These are phyloP conservation scores for Fragaria ananassa DNA, from an alignment of 306 rosid genomes.

Conservation along the genomic window DNA sequence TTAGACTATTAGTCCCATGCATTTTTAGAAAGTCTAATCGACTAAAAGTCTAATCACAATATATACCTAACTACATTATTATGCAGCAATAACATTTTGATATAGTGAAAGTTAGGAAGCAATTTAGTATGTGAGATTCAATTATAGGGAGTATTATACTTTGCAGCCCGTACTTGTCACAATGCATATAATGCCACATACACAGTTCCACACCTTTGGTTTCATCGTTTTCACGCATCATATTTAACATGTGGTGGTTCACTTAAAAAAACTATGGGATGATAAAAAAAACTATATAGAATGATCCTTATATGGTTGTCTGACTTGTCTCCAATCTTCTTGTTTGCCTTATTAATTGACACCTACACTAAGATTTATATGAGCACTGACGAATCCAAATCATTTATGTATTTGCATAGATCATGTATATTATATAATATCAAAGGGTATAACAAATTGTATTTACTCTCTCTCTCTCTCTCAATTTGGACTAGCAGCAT, in stretches of 20 bases:
- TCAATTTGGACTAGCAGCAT: too few species aligned
- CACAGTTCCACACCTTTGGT: background rate
- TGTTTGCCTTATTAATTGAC: background rate
- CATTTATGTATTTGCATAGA: background rate
- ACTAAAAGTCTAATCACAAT: background rate
- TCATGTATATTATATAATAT: background rate
- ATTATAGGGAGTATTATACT: background rate
- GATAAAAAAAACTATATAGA: background rate
- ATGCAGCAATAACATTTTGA: background rate
- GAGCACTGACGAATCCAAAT: constrained; percentile 3
- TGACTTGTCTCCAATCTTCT: background rate
- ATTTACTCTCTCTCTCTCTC: too few species aligned
- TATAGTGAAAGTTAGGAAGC: background rate
- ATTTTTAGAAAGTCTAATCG: background rate
- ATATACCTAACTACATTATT: background rate
- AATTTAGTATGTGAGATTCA: background rate
- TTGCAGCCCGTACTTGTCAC: background rate
- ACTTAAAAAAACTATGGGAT: background rate
- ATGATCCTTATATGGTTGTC: background rate
- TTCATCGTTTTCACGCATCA: background rate
- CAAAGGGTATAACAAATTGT: background rate
- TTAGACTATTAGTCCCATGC: background rate
- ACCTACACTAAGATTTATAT: background rate
- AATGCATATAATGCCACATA: background rate
- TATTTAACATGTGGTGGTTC: background rate